phyloP scores from a whole-genome alignment of 148 eudicot species.

The Heliosperma pusillum region DNA sequence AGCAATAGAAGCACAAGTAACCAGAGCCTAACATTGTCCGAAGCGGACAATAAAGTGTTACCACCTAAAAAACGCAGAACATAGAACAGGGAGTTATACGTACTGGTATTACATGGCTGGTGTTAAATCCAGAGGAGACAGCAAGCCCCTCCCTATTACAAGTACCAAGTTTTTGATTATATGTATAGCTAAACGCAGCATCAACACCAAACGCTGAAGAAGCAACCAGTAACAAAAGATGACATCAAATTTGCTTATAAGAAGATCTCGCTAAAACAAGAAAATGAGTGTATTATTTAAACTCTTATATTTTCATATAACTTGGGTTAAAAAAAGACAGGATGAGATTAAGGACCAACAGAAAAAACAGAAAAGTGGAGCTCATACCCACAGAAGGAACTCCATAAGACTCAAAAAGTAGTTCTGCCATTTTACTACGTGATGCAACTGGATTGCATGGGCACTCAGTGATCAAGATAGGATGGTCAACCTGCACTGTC shows the following conservation, averaged over 20 bases:
- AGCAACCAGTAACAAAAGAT: background rate
- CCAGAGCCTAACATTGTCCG: background rate
- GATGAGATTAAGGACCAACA: background rate
- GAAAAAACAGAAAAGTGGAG: background rate
- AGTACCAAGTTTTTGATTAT: slow-evolving; percentile 74
- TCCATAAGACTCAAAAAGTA: slow-evolving; percentile 94
- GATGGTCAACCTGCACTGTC: slow-evolving; percentile 86
- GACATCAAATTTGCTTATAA: background rate
- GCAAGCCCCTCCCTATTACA: slow-evolving; percentile 80
- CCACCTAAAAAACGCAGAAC: background rate
- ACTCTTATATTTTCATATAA: background rate
- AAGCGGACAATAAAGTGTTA: background rate
- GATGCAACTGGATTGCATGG: slow-evolving; percentile 87
- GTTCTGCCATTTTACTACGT: slow-evolving; percentile 96
- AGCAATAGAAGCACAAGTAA: slow-evolving; percentile 1
- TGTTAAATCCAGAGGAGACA: slow-evolving; percentile 76
- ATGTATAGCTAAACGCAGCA: slow-evolving; percentile 92
- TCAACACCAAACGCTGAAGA: slow-evolving; percentile 87
- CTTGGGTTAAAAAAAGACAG: background rate
- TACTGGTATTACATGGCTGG: slow-evolving; percentile 94
- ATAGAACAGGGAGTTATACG: slow-evolving; percentile 22
- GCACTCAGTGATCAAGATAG: slow-evolving; percentile 92
- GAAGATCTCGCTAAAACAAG: background rate
- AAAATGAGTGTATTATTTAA: background rate
- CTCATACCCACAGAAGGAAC: slow-evolving; percentile 94